phyloP scores from a whole-genome alignment of 1,284 basidiomycete species.

The Ustilago vetiveriae region DNA sequence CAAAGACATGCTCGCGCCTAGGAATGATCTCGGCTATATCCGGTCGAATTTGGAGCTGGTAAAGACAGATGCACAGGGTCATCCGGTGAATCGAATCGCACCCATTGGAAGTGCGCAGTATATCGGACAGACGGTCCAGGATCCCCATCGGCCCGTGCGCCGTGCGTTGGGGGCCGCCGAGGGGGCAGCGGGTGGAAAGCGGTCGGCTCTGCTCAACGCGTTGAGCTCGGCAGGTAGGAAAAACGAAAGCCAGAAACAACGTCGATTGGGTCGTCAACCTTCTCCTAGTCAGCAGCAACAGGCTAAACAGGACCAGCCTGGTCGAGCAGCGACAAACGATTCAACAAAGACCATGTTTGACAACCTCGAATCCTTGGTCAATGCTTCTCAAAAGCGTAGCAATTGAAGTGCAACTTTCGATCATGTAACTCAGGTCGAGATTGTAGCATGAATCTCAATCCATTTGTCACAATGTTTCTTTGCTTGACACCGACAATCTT shows the following conservation, averaged over 20 bases:
- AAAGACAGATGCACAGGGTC: constrained; percentile 16
- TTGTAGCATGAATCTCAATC: too few relatives aligned
- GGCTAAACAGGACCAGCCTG: too few relatives aligned
- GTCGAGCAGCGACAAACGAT: background rate
- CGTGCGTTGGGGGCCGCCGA: constrained; percentile 8
- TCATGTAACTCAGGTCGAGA: too few relatives aligned
- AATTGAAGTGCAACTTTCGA: too few relatives aligned
- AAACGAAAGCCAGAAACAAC: constrained; percentile 24
- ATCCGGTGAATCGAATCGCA: constrained; percentile 1
- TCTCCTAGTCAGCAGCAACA: too few relatives aligned
- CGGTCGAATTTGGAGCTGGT: constrained; percentile 37
- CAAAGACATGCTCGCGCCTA: constrained; percentile 37
- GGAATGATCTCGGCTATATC: constrained; percentile 44
- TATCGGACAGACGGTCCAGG: constrained; percentile 23
- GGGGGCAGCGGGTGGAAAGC: background rate
- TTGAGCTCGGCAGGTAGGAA: constrained; percentile 3
- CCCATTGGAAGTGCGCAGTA: constrained; percentile 25
- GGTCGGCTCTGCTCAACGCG: background rate
- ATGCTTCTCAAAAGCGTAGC: background rate
- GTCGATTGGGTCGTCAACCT: constrained; percentile 20
- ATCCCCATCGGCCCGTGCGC: constrained; percentile 28
- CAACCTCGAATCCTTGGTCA: constrained; percentile 35
- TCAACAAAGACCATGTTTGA: constrained; percentile 36
- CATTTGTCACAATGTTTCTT: too few relatives aligned
- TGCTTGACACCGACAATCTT: too few relatives aligned